A percentile compares a stretch with the other conserved stretches of the same genome.
Evolutionary conservation across 2,329 filamentous ascomycete genomes (phyloP).

Genomic region (Diaporthe australafricana): DNA sequence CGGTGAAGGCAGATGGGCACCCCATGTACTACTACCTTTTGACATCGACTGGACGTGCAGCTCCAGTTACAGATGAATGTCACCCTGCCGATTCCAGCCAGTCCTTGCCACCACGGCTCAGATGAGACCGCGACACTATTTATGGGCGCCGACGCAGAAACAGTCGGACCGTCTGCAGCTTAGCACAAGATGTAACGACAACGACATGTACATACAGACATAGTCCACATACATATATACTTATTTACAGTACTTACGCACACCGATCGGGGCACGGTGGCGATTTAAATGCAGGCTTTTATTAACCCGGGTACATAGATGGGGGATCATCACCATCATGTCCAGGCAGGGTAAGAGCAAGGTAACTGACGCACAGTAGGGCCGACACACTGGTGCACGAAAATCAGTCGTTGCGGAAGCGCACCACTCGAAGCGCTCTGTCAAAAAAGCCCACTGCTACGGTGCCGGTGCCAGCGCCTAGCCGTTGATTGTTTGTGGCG

Average conservation of each 20-base stretch:
- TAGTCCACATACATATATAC: neutral
- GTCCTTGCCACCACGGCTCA: constrained; percentile 1
- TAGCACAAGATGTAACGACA: neutral
- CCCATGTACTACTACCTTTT: neutral
- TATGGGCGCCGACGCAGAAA: constrained; percentile 11
- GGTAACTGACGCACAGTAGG: constrained; percentile 18
- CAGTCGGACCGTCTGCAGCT: constrained; percentile 13
- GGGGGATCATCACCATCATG: neutral
- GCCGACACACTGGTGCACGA: constrained; percentile 9
- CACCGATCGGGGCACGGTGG: constrained; percentile 8
- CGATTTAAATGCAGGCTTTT: neutral
- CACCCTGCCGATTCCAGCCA: constrained; percentile 20
- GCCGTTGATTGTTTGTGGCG: constrained; percentile 20
- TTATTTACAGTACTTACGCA: neutral
- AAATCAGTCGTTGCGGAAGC: neutral
- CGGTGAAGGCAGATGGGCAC: neutral
- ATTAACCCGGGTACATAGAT: neutral
- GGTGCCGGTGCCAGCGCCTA: constrained; percentile 3
- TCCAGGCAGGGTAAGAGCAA: neutral
- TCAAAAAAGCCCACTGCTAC: constrained; percentile 4
- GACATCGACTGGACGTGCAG: constrained; percentile 13
- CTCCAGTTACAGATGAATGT: constrained; percentile 20
- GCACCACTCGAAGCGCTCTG: constrained; percentile 21
- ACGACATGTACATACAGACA: neutral
- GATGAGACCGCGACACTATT: constrained; percentile 21